Percentiles rank a stretch among this genome's conserved stretches.
Conservation (phyloP, 768 basidiomycete species). For the Boletus rubescentipes region DNA sequence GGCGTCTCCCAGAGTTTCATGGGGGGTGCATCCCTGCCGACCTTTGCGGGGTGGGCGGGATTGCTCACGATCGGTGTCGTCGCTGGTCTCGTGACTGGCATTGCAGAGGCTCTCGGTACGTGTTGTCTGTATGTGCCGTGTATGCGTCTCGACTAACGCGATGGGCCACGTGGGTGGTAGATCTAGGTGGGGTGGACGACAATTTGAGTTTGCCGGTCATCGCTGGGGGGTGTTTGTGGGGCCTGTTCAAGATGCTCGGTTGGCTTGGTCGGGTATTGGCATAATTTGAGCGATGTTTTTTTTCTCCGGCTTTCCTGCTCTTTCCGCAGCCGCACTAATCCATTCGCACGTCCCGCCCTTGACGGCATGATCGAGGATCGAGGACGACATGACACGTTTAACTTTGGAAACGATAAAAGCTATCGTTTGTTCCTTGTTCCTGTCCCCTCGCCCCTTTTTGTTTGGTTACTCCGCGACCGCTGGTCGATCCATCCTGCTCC, state of each 20-base stretch:
- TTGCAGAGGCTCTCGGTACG: conserved; percentile 88
- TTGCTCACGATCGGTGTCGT: conserved; percentile 56
- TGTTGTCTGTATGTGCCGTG: conserved; percentile 14
- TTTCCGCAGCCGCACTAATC: too few relatives aligned
- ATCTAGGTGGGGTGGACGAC: conserved; percentile 83
- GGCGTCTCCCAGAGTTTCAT: conserved; percentile 41
- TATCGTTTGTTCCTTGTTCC: too few relatives aligned
- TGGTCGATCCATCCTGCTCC: too few relatives aligned
- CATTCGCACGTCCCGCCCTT: too few relatives aligned
- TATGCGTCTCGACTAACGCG: background rate
- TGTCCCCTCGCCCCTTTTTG: too few relatives aligned
- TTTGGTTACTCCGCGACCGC: too few relatives aligned
- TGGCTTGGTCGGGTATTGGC: conserved; percentile 30
- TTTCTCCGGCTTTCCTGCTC: too few relatives aligned
- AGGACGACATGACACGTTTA: too few relatives aligned
- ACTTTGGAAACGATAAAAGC: too few relatives aligned
- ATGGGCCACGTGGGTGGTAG: conserved; percentile 37
- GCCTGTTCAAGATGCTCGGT: conserved; percentile 44
- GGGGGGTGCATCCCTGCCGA: conserved; percentile 1
- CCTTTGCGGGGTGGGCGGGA: conserved; percentile 39
- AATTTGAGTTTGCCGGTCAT: conserved; percentile 89
- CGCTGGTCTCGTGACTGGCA: conserved; percentile 76
- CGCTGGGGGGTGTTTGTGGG: conserved; percentile 71
- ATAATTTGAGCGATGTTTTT: background rate
- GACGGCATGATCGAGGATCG: too few relatives aligned